Evolutionary conservation across 495 filamentous ascomycete genomes (phyloP).

Genomic region (Hyaloscypha variabilis): DNA sequence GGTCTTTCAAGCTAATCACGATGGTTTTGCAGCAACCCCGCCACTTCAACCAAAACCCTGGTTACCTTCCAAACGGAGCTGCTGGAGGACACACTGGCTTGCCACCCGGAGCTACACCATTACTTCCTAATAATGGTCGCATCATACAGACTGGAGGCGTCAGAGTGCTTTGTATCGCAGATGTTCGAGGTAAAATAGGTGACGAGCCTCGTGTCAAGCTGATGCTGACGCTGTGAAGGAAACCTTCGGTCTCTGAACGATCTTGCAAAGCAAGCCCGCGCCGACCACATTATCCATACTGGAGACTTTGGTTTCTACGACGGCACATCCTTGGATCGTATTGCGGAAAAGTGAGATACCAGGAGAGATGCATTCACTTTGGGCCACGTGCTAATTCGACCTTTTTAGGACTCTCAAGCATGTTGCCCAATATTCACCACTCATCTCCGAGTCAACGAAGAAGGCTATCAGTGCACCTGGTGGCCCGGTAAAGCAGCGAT

Average conservation of each 20-base stretch:
- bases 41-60: conserved; percentile 31
- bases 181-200: conserved; percentile 82
- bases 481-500: conserved; percentile 81
- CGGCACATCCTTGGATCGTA: conserved; percentile 90
- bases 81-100: conserved; percentile 42
- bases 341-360: conserved; percentile 90
- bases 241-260: conserved; percentile 96
- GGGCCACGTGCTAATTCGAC: conserved; percentile 35
- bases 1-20: conserved; percentile 10
- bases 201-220: conserved; percentile 22
- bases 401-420: conserved; percentile 86
- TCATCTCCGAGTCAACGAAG: conserved; percentile 86
- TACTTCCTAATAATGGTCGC: conserved; percentile 60
- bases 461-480: conserved; percentile 67
- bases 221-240: conserved; percentile 53
- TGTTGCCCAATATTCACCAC: conserved; percentile 96
- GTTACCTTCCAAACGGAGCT: conserved; percentile 57
- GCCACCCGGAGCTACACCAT: conserved; percentile 54
- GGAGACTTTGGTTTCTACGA: conserved; percentile 99
- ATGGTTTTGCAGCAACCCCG: conserved; percentile 28
- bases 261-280: conserved; percentile 87
- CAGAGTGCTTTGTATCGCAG: conserved; percentile 92
- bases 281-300: conserved; percentile 96
- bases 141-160: conserved; percentile 84
- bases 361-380: conserved; percentile 17